Conservation (phyloP, 2,329 filamentous ascomycete species). For the Basipetospora sp. region DNA sequence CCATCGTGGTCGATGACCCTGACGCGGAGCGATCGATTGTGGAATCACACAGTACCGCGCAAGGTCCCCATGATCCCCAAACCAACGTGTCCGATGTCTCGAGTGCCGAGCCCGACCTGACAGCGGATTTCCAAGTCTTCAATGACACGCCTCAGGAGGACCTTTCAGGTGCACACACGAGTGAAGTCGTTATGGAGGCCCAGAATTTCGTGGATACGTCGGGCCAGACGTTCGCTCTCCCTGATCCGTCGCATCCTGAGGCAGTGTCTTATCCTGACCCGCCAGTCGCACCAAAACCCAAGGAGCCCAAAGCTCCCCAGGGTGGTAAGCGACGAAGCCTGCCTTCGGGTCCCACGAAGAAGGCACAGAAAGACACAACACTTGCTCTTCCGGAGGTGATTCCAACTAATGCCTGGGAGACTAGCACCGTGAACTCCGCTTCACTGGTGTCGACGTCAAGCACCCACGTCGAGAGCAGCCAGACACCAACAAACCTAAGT, state of each 20-base stretch:
- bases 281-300: background rate
- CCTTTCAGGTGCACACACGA: too few species aligned
- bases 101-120: too few species aligned
- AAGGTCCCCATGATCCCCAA: too few species aligned
- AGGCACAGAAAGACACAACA: background rate
- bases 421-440: background rate
- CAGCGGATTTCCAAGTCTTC: too few species aligned
- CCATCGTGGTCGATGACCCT: background rate
- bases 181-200: background rate
- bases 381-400: background rate
- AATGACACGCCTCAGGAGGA: too few species aligned
- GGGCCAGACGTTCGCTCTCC: background rate
- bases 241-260: background rate
- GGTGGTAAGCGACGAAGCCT: background rate
- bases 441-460: background rate
- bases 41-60: too few species aligned
- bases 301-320: background rate
- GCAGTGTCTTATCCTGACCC: background rate
- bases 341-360: background rate
- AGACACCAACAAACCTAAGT: background rate
- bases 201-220: constrained; percentile 10
- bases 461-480: background rate
- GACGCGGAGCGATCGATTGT: background rate
- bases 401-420: background rate
- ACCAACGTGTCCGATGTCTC: too few species aligned